Conservation (phyloP, 768 basidiomycete genomes). For the Suillus clintonianus region DNA sequence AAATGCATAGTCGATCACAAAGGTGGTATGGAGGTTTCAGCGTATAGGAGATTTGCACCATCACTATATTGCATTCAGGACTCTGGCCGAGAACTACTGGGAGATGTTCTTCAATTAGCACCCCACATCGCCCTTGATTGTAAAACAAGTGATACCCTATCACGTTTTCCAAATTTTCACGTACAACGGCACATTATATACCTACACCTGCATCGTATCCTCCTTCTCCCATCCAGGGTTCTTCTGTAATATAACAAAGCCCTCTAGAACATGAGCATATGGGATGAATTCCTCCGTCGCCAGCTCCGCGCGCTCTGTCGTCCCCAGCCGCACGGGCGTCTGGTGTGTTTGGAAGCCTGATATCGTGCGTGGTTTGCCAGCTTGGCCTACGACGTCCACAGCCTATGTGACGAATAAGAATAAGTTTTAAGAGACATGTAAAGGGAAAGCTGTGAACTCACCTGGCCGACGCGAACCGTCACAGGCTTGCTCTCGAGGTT, state of each 20-base stretch:
- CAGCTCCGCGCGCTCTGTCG: constrained; percentile 91
- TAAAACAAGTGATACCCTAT: background rate
- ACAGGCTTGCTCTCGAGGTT: constrained; percentile 83
- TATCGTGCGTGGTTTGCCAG: constrained; percentile 94
- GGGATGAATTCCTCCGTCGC: constrained; percentile 97
- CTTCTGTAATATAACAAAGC: constrained; percentile 89
- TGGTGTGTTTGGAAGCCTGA: constrained; percentile 98
- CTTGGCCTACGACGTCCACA: constrained; percentile 96
- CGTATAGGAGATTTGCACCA: background rate
- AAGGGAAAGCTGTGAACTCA: constrained; percentile 30
- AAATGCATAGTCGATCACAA: background rate
- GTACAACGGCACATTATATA: background rate
- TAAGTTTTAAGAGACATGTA: background rate
- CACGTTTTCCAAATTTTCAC: background rate
- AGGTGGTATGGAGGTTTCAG: background rate
- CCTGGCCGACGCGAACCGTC: constrained; percentile 93
- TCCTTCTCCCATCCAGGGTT: constrained; percentile 89
- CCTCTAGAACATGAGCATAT: constrained; percentile 87
- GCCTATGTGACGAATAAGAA: constrained; percentile 51
- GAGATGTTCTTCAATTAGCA: background rate
- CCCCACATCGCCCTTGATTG: background rate
- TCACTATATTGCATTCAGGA: background rate
- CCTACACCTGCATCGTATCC: constrained; percentile 79
- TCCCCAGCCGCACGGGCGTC: constrained; percentile 93
- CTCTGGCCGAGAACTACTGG: background rate